phyloP scores from a whole-genome alignment of 306 rosid species.

The Lupinus albus region DNA sequence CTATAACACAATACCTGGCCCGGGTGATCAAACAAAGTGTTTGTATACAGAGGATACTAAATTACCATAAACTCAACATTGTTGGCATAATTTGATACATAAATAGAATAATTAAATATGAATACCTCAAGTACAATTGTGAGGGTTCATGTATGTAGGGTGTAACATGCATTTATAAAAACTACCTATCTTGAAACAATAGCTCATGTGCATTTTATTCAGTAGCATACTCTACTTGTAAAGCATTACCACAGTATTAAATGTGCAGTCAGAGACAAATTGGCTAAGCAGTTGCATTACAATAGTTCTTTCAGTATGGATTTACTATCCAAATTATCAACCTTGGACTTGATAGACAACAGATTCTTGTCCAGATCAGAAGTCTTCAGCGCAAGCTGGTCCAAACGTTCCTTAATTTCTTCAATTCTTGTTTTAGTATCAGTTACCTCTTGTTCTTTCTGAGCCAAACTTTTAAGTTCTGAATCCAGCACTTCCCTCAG shows the following conservation, averaged over 20 bases:
- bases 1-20: not conserved
- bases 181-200: conserved; percentile 30
- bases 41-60: not conserved
- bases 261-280: conserved; percentile 9
- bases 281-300: conserved; percentile 31
- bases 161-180: conserved; percentile 13
- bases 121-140: conserved; percentile 10
- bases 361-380: conserved; percentile 59
- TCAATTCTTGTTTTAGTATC: conserved; percentile 51
- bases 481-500: conserved; percentile 60
- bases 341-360: conserved; percentile 60
- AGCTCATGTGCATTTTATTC: conserved; percentile 41
- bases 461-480: conserved; percentile 52
- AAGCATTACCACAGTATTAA: conserved; percentile 22
- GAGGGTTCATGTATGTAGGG: conserved; percentile 34
- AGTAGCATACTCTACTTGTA: conserved; percentile 30
- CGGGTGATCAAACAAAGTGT: not conserved
- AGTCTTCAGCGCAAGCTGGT: conserved; percentile 67
- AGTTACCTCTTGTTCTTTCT: conserved; percentile 64
- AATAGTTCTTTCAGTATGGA: conserved; percentile 61
- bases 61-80: conserved; percentile 22
- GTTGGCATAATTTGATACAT: conserved; percentile 32
- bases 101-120: not conserved
- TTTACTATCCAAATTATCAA: conserved; percentile 50
- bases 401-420: conserved; percentile 54